phyloP scores from a whole-genome alignment of 2,329 filamentous ascomycete species.

The Westerdykella ornata region DNA sequence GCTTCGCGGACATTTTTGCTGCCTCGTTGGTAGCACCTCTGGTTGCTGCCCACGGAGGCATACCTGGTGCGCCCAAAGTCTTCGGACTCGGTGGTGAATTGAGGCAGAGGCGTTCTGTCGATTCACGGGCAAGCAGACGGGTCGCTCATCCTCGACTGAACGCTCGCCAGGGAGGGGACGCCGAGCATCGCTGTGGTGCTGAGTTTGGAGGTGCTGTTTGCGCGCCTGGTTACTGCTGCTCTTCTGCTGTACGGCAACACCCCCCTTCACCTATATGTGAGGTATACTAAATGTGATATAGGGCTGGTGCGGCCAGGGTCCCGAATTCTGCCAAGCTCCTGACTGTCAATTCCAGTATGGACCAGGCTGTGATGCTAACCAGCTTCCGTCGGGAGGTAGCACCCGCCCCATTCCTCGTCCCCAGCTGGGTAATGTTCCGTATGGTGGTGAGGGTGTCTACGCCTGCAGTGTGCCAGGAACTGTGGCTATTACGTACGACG shows the following conservation, averaged over 20 bases:
- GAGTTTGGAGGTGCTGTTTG: slow-evolving; percentile 20
- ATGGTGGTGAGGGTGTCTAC: slow-evolving; percentile 54
- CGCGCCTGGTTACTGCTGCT: slow-evolving; percentile 31
- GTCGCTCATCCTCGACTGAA: slow-evolving; percentile 15
- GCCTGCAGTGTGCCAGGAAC: slow-evolving; percentile 48
- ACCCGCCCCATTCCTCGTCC: slow-evolving; percentile 49
- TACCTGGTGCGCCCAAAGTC: slow-evolving; percentile 28
- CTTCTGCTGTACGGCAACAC: slow-evolving; percentile 16
- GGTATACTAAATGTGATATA: slow-evolving; percentile 7
- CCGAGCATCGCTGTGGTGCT: slow-evolving; percentile 27
- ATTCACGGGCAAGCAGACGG: slow-evolving; percentile 1
- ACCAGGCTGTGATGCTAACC: slow-evolving; percentile 54
- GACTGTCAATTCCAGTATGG: slow-evolving; percentile 56
- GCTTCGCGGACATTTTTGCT: slow-evolving; percentile 24
- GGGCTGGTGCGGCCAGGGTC: slow-evolving; percentile 49
- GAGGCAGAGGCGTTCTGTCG: background rate
- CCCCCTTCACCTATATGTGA: background rate
- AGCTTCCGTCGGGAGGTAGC: slow-evolving; percentile 47
- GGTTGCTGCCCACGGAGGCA: slow-evolving; percentile 27
- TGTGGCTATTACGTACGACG: slow-evolving; percentile 61
- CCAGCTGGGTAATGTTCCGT: slow-evolving; percentile 48
- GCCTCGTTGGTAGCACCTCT: slow-evolving; percentile 24
- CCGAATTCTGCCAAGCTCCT: slow-evolving; percentile 53
- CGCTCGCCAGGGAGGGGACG: slow-evolving; percentile 27
- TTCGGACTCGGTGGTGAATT: slow-evolving; percentile 17